These are phyloP conservation scores for Zalaria obscura DNA, from an alignment of 2,329 filamentous ascomycete species.

Conservation along the genomic window DNA sequence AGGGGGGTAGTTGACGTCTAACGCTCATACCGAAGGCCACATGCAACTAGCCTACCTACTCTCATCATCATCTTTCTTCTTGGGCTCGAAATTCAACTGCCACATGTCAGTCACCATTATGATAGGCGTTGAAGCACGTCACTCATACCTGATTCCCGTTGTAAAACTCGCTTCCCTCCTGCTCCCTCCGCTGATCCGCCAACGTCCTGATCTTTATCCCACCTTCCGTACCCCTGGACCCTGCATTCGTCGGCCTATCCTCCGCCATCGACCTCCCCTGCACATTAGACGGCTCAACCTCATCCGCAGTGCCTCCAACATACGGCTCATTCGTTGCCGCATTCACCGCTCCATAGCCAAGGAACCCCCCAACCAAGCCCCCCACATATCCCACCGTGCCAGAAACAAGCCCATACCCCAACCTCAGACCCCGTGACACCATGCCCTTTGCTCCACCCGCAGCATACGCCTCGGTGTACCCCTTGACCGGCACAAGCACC, in stretches of 20 bases:
- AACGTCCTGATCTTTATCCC: conserved; percentile 29
- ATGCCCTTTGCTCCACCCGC: conserved; percentile 15
- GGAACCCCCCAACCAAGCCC: conserved; percentile 15
- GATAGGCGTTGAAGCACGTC: neutral
- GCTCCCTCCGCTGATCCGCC: conserved; percentile 28
- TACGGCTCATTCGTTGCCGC: conserved; percentile 8
- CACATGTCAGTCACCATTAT: conserved; percentile 4
- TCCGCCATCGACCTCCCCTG: conserved; percentile 10
- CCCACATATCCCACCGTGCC: conserved; percentile 19
- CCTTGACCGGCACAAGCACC: conserved; percentile 59
- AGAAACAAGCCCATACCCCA: conserved; percentile 21
- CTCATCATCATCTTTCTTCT: conserved; percentile 40
- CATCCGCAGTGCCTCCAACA: conserved; percentile 13
- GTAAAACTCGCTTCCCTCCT: conserved; percentile 56
- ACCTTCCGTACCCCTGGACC: conserved; percentile 5
- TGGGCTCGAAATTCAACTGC: conserved; percentile 55
- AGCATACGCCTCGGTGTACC: conserved; percentile 45
- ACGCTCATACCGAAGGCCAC: too few species aligned
- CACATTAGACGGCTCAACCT: conserved; percentile 7
- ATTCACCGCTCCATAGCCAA: conserved; percentile 6
- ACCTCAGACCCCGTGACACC: conserved; percentile 14
- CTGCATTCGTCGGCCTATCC: conserved; percentile 3
- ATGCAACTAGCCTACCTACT: neutral
- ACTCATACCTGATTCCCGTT: conserved; percentile 72
- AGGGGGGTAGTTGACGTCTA: too few species aligned